phyloP scores from a whole-genome alignment of 805 yeast species.

The Starmera dryadoides region DNA sequence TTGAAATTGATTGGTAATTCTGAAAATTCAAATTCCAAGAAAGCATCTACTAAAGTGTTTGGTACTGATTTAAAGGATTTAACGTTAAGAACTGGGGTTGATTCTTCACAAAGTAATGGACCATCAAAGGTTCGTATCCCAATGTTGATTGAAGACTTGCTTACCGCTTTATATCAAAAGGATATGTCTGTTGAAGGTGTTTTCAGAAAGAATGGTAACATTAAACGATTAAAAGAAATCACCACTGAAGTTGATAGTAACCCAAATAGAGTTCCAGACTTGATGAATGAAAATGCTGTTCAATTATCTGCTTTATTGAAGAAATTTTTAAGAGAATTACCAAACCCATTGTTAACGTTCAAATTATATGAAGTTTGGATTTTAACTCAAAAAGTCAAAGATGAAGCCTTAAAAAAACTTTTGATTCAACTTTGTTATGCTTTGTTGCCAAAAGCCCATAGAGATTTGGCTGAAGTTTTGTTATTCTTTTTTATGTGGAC shows the following conservation, averaged over 20 bases:
- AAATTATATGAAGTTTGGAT: slow-evolving; percentile 76
- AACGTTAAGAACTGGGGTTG: slow-evolving; percentile 67
- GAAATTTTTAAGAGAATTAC: slow-evolving; percentile 86
- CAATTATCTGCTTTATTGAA: slow-evolving; percentile 91
- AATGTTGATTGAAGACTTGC: slow-evolving; percentile 75
- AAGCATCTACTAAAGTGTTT: slow-evolving; percentile 46
- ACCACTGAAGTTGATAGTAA: slow-evolving; percentile 65
- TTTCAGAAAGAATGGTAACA: slow-evolving; percentile 93
- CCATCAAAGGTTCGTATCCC: slow-evolving; percentile 79
- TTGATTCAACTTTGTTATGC: slow-evolving; percentile 61
- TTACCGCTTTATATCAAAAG: slow-evolving; percentile 76
- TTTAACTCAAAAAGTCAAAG: slow-evolving; percentile 48
- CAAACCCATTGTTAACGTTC: slow-evolving; percentile 81
- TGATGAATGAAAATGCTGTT: slow-evolving; percentile 72
- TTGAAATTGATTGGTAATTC: slow-evolving; percentile 17
- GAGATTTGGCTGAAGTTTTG: slow-evolving; percentile 83
- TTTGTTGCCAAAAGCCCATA: slow-evolving; percentile 70
- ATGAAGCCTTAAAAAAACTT: slow-evolving; percentile 38
- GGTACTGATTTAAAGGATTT: slow-evolving; percentile 70
- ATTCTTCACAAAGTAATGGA: slow-evolving; percentile 79
- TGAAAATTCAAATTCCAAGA: slow-evolving; percentile 15
- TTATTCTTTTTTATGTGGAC: slow-evolving; percentile 89
- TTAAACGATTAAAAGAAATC: slow-evolving; percentile 67
- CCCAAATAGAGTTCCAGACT: slow-evolving; percentile 66
- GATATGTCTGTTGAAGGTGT: slow-evolving; percentile 96